These are phyloP conservation scores for Acanthochlamys bracteata DNA, from an alignment of 106 monocot species.

Conservation along the genomic window DNA sequence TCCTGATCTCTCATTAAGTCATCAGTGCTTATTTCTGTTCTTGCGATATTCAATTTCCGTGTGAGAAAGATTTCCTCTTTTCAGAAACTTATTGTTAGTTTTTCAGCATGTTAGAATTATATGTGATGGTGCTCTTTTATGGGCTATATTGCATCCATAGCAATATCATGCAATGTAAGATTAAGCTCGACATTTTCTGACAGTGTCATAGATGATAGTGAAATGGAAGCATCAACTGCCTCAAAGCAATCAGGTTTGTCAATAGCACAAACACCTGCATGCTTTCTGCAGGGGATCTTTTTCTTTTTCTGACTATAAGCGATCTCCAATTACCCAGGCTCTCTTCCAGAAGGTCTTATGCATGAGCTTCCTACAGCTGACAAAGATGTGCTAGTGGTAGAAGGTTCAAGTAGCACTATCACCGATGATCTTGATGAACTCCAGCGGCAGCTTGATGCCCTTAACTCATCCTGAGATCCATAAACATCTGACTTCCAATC, in stretches of 20 bases:
- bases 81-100: too few relatives aligned
- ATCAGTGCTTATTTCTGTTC: too few relatives aligned
- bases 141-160: neutral
- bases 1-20: too few relatives aligned
- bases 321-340: constrained; percentile 21
- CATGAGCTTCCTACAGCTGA: constrained; percentile 85
- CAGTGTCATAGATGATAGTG: constrained; percentile 71
- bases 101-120: too few relatives aligned
- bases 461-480: constrained; percentile 48
- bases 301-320: neutral
- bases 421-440: constrained; percentile 77
- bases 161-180: too few relatives aligned
- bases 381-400: constrained; percentile 13
- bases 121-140: neutral
- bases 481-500: too few relatives aligned
- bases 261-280: too few relatives aligned
- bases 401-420: constrained; percentile 7
- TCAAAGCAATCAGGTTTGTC: constrained; percentile 26
- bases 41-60: too few relatives aligned
- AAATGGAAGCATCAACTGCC: constrained; percentile 13
- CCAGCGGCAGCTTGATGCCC: constrained; percentile 74
- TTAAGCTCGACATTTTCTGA: neutral
- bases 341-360: constrained; percentile 73
- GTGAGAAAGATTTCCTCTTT: too few relatives aligned
- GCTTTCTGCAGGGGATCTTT: too few relatives aligned